phyloP scores from a whole-genome alignment of 176 grass and related monocot species.

The Bolboschoenus planiculmis region DNA sequence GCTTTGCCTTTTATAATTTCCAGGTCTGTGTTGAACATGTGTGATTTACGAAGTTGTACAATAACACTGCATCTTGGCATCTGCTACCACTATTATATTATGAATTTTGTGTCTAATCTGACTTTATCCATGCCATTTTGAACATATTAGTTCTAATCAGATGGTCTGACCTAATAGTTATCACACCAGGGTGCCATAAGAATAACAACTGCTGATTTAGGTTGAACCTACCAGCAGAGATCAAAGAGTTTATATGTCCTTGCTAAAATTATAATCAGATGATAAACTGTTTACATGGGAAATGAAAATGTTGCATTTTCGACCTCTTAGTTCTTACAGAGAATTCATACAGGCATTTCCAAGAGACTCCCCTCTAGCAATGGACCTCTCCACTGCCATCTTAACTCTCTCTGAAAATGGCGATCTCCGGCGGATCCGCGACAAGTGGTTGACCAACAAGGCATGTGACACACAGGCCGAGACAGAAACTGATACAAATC shows the following conservation, averaged over 20 bases:
- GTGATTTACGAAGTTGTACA: too few relatives aligned
- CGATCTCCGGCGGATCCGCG: conserved; percentile 85
- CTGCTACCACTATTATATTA: neutral
- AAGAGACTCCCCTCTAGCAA: conserved; percentile 68
- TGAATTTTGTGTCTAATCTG: neutral
- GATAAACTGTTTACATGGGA: neutral
- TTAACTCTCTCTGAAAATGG: conserved; percentile 82
- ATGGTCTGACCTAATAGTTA: neutral
- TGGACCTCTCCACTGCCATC: conserved; percentile 92
- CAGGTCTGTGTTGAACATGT: too few relatives aligned
- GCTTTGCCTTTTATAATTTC: too few relatives aligned
- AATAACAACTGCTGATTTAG: neutral
- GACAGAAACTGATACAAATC: conserved; percentile 18
- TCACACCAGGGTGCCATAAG: neutral
- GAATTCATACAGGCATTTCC: conserved; percentile 65
- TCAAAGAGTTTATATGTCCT: too few relatives aligned
- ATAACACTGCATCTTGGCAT: too few relatives aligned
- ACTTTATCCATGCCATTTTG: neutral
- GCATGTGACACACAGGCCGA: conserved; percentile 27
- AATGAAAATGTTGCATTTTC: neutral
- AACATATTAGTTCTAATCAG: neutral
- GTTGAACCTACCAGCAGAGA: neutral
- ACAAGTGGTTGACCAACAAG: conserved; percentile 63
- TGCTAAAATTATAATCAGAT: neutral
- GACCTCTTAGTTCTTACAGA: neutral